These are phyloP conservation scores for Boletus rex-veris DNA, from an alignment of 768 basidiomycete genomes.

Conservation along the genomic window DNA sequence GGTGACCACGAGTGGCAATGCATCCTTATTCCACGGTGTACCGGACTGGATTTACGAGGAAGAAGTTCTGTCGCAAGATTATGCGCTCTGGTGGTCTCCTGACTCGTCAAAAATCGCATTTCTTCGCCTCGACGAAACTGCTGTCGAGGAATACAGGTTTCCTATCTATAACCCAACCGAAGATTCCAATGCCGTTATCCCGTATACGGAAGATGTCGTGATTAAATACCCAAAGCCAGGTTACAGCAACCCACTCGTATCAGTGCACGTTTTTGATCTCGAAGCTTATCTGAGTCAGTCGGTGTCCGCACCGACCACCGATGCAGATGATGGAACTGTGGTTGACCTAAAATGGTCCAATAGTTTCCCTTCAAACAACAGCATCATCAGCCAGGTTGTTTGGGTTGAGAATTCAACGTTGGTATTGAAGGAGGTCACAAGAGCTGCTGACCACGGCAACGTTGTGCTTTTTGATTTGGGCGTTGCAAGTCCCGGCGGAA, in stretches of 20 bases:
- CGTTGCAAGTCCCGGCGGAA: conserved; percentile 22
- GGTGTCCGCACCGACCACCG: conserved; percentile 25
- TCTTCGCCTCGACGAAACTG: conserved; percentile 83
- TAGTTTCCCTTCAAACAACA: conserved; percentile 54
- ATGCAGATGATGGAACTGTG: conserved; percentile 40
- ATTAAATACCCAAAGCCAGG: conserved; percentile 90
- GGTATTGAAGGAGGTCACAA: conserved; percentile 82
- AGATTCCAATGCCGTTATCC: conserved; percentile 64
- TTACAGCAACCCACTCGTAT: conserved; percentile 83
- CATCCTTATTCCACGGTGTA: conserved; percentile 88
- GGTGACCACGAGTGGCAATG: conserved; percentile 77
- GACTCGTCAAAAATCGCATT: conserved; percentile 61
- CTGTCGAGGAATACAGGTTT: conserved; percentile 81
- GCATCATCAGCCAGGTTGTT: conserved; percentile 75
- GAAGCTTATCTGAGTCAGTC: conserved; percentile 43
- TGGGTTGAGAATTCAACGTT: conserved; percentile 81
- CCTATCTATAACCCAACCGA: conserved; percentile 89
- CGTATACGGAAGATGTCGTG: conserved; percentile 63
- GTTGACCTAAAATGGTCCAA: conserved; percentile 65
- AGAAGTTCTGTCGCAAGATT: conserved; percentile 73
- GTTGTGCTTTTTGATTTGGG: conserved; percentile 72
- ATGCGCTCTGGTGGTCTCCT: conserved; percentile 91
- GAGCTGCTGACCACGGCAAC: conserved; percentile 76
- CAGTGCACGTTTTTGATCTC: conserved; percentile 80
- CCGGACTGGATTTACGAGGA: conserved; percentile 99